A percentile compares a stretch with the other conserved stretches of the same genome.
These are phyloP conservation scores for Dimargaris verticillata DNA, from an alignment of 192 early-diverging fungal genomes.

Conservation along the genomic window DNA sequence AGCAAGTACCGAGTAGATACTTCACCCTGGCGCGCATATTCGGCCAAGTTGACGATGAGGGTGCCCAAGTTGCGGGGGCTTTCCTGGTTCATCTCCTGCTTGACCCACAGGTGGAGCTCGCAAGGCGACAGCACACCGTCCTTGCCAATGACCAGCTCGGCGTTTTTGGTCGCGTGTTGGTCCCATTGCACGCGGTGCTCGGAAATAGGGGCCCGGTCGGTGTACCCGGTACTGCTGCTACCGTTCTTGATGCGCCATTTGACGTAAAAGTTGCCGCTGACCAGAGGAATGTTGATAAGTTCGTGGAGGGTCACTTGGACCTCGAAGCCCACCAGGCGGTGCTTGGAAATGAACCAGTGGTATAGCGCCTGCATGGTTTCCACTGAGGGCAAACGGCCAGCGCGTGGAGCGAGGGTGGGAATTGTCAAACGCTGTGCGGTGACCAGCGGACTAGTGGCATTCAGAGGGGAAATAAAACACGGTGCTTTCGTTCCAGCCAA, in stretches of 20 bases:
- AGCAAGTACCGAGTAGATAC: conserved; percentile 39
- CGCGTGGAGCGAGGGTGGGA: too few relatives aligned
- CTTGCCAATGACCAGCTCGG: conserved; percentile 48
- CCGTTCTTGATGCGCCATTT: conserved; percentile 47
- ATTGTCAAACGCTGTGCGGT: background rate
- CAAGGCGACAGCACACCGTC: conserved; percentile 59
- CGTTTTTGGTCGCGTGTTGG: conserved; percentile 27
- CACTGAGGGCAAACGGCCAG: too few relatives aligned
- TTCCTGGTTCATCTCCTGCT: conserved; percentile 46
- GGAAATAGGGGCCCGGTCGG: conserved; percentile 27
- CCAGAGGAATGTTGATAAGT: conserved; percentile 47
- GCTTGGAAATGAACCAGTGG: conserved; percentile 37
- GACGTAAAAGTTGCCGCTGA: conserved; percentile 46
- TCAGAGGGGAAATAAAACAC: background rate
- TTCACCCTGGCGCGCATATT: conserved; percentile 40
- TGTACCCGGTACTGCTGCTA: conserved; percentile 16
- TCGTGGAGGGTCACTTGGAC: conserved; percentile 35
- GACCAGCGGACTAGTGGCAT: background rate
- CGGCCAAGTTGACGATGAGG: conserved; percentile 61
- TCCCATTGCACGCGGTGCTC: conserved; percentile 49
- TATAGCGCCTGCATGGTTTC: conserved; percentile 17
- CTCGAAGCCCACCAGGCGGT: conserved; percentile 39
- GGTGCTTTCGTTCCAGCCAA: too few relatives aligned
- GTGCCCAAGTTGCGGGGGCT: conserved; percentile 40
- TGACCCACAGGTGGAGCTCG: conserved; percentile 52